Evolutionary conservation across 805 yeast genomes (phyloP).

Genomic region (Cephaloascus albidus): DNA sequence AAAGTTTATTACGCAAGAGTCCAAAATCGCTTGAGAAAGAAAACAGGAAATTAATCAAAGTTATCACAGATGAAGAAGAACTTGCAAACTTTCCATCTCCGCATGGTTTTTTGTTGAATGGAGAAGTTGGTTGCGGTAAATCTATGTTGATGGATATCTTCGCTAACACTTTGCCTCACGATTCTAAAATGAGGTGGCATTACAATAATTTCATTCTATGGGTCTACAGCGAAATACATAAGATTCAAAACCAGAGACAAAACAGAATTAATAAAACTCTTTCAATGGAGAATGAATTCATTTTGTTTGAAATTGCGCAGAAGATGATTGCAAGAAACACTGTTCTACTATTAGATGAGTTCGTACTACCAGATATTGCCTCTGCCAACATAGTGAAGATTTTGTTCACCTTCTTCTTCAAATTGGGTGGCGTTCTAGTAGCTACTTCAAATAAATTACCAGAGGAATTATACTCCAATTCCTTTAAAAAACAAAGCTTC

Average conservation of each 20-base stretch:
- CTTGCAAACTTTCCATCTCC: slow-evolving; percentile 45
- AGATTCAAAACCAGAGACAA: slow-evolving; percentile 35
- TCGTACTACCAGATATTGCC: slow-evolving; percentile 70
- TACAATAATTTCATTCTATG: slow-evolving; percentile 61
- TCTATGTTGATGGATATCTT: slow-evolving; percentile 68
- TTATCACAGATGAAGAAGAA: slow-evolving; percentile 54
- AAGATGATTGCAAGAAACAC: slow-evolving; percentile 51
- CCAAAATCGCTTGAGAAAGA: slow-evolving; percentile 12
- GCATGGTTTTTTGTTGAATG: slow-evolving; percentile 53
- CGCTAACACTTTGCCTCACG: slow-evolving; percentile 54
- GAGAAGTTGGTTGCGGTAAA: slow-evolving; percentile 70
- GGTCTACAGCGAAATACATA: slow-evolving; percentile 56
- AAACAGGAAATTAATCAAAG: slow-evolving; percentile 32
- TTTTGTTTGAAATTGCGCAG: slow-evolving; percentile 58
- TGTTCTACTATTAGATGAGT: slow-evolving; percentile 58
- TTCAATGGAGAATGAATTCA: slow-evolving; percentile 50
- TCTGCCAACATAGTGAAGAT: slow-evolving; percentile 61
- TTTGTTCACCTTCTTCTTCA: slow-evolving; percentile 59
- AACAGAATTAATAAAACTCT: slow-evolving; percentile 20
- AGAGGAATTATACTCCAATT: slow-evolving; percentile 60
- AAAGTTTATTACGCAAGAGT: slow-evolving; percentile 17
- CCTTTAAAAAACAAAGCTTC: slow-evolving; percentile 51
- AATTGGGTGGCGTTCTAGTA: slow-evolving; percentile 64
- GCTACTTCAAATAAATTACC: slow-evolving; percentile 71
- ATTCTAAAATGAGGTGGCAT: slow-evolving; percentile 61